Evolutionary conservation across 129 eudicot species (phyloP).

Genomic region (Saussurea involucrata): DNA sequence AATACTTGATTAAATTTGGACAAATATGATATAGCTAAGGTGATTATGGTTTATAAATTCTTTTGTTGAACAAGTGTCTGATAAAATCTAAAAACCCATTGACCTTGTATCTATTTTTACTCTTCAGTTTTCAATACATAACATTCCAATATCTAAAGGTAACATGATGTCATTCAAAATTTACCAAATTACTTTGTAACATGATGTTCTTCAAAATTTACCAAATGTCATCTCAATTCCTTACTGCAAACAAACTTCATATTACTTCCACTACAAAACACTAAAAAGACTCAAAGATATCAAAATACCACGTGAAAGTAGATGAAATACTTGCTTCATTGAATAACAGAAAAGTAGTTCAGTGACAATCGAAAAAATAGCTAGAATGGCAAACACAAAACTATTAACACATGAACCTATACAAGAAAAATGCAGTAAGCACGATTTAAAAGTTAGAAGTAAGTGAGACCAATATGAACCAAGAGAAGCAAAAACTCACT

Average conservation of each 20-base stretch:
- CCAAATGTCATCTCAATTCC: not conserved
- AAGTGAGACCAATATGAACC: no score
- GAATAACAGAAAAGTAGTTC: no score
- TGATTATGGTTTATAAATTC: not conserved
- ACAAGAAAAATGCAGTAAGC: no score
- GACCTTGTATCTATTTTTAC: not conserved
- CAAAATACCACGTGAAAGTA: no score
- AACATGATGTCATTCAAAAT: not conserved
- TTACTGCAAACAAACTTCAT: not conserved
- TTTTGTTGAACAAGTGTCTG: not conserved
- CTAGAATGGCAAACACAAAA: no score
- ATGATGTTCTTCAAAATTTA: no score
- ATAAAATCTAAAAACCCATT: not conserved
- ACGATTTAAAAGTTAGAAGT: no score
- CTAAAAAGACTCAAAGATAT: not conserved
- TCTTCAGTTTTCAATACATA: not conserved
- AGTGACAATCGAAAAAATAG: no score
- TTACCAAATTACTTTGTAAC: not conserved
- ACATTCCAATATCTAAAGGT: not conserved
- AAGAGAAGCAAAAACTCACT: no score
- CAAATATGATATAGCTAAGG: not conserved
- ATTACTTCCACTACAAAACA: not conserved
- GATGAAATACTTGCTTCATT: no score
- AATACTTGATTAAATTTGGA: not conserved
- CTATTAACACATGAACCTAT: no score